A percentile compares a stretch with the other conserved stretches of the same genome.
These are phyloP conservation scores for Cyberlindnera bimundalis DNA, from an alignment of 805 yeast species.

Conservation along the genomic window DNA sequence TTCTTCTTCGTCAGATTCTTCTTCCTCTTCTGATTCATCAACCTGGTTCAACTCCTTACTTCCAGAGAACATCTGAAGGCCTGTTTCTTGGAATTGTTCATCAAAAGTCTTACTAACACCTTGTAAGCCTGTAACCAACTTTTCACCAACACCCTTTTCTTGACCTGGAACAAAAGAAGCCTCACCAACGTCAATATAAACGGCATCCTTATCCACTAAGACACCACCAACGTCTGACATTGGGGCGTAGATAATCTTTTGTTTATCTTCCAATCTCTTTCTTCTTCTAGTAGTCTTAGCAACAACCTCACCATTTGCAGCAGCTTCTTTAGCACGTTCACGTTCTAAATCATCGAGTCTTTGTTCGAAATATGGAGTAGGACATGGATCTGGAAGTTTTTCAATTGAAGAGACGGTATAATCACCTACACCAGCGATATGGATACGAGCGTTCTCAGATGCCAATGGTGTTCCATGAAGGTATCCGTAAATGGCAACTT, in stretches of 20 bases:
- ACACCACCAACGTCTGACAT: conserved; percentile 99
- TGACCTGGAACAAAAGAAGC: conserved; percentile 58
- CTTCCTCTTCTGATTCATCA: conserved; percentile 38
- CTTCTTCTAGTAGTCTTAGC: conserved; percentile 74
- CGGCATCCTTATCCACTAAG: conserved; percentile 94
- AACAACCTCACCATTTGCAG: conserved; percentile 51
- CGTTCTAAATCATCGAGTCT: conserved; percentile 77
- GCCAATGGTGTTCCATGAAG: conserved; percentile 90
- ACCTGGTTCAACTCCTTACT: conserved; percentile 48
- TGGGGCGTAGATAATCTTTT: conserved; percentile 94
- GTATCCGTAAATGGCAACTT: conserved; percentile 89
- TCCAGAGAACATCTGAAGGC: conserved; percentile 69
- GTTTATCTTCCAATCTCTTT: conserved; percentile 89
- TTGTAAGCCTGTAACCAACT: conserved; percentile 78
- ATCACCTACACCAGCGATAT: conserved; percentile 96
- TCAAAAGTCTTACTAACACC: conserved; percentile 57
- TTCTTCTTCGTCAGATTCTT: conserved; percentile 26
- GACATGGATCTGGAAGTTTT: conserved; percentile 96
- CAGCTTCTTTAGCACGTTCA: conserved; percentile 66
- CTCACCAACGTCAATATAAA: conserved; percentile 66
- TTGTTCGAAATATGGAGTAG: conserved; percentile 91
- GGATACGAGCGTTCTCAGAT: conserved; percentile 66
- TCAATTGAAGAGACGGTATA: conserved; percentile 71
- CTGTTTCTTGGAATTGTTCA: conserved; percentile 58
- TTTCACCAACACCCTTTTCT: conserved; percentile 82